phyloP scores from a whole-genome alignment of 176 grass and related monocot species.

The Echinochloa phyllopogon region DNA sequence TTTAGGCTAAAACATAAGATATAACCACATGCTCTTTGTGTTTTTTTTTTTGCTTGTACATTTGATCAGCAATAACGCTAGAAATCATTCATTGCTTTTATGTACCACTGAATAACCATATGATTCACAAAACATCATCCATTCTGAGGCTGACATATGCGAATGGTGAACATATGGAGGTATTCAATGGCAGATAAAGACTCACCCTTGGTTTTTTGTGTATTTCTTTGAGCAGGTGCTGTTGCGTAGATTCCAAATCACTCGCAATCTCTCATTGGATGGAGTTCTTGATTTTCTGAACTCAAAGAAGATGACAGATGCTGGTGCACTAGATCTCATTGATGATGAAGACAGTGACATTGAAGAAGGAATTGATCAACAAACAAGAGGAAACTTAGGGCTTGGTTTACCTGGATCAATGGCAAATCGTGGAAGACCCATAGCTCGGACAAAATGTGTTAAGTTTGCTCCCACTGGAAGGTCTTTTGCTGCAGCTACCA shows the following conservation, averaged over 20 bases:
- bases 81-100: slow-evolving; percentile 7
- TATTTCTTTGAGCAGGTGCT: slow-evolving; percentile 65
- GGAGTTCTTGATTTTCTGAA: slow-evolving; percentile 98
- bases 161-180: neutral
- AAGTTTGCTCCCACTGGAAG: slow-evolving; percentile 94
- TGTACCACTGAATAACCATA: neutral
- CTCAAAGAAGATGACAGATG: slow-evolving; percentile 96
- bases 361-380: slow-evolving; percentile 85
- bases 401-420: slow-evolving; percentile 79
- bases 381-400: slow-evolving; percentile 61
- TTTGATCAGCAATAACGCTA: neutral
- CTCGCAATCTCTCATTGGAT: slow-evolving; percentile 94
- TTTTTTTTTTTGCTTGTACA: slow-evolving; percentile 10
- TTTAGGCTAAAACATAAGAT: neutral
- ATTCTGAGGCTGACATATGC: neutral
- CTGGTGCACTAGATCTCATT: slow-evolving; percentile 89
- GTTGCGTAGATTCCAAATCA: slow-evolving; percentile 90
- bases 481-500: slow-evolving; percentile 95
- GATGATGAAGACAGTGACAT: slow-evolving; percentile 82
- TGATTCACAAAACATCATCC: neutral
- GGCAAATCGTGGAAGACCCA: slow-evolving; percentile 72
- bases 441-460: slow-evolving; percentile 84
- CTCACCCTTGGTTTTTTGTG: slow-evolving; percentile 16
- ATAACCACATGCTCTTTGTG: neutral
- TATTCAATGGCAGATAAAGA: neutral